Evolutionary conservation across 2,329 filamentous ascomycete species (phyloP).

Genomic region (Cladosporium oxysporum): DNA sequence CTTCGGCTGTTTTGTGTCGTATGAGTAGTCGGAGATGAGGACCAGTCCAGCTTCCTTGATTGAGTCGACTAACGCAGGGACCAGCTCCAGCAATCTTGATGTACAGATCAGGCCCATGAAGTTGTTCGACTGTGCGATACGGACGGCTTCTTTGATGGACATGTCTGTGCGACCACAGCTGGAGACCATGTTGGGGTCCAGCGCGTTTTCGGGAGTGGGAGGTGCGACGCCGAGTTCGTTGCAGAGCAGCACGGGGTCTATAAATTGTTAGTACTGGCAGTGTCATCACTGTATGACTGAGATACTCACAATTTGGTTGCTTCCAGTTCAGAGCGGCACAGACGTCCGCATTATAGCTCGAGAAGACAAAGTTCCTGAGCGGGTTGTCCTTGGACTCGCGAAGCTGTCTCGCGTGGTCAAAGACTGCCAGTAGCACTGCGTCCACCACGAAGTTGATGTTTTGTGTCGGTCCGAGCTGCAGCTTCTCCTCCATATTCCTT

Average conservation of each 20-base stretch:
- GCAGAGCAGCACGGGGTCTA: constrained; percentile 87
- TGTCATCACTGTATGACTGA: not conserved
- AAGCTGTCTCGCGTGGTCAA: constrained; percentile 79
- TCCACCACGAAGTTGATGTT: constrained; percentile 90
- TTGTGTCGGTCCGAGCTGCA: constrained; percentile 71
- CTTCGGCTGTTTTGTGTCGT: constrained; percentile 41
- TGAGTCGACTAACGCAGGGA: constrained; percentile 85
- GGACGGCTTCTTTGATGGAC: constrained; percentile 92
- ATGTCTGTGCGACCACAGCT: constrained; percentile 72
- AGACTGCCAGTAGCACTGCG: constrained; percentile 78
- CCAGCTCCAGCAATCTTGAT: constrained; percentile 83
- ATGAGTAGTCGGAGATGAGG: constrained; percentile 78
- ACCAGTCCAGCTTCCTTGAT: constrained; percentile 94
- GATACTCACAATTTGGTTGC: constrained; percentile 80
- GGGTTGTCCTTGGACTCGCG: constrained; percentile 67
- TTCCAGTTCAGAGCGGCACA: constrained; percentile 99
- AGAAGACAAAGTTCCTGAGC: constrained; percentile 87
- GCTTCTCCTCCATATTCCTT: constrained; percentile 66
- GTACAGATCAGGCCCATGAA: constrained; percentile 96
- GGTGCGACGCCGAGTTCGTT: constrained; percentile 67
- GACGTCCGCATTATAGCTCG: constrained; percentile 84
- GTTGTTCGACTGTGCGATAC: constrained; percentile 92
- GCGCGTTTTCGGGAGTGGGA: constrained; percentile 12
- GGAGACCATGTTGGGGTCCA: constrained; percentile 40
- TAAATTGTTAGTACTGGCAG: not conserved